A percentile compares a stretch with the other conserved stretches of the same genome.
Evolutionary conservation across 768 basidiomycete species (phyloP).

Genomic region (Kondoa malvinella): DNA sequence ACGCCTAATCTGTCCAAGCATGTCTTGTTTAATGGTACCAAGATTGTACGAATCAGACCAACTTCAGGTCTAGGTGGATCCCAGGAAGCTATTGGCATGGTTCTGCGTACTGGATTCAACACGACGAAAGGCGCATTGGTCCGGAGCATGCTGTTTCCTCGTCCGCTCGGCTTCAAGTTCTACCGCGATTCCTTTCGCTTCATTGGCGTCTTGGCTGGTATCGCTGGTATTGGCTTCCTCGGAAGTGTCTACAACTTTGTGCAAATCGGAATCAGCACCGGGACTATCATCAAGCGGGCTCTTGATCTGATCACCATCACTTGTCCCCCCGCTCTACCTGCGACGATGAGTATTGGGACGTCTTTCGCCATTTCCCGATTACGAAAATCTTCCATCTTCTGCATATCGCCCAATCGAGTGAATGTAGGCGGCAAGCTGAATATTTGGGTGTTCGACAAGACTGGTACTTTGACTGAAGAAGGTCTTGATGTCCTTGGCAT

Average conservation of each 20-base stretch:
- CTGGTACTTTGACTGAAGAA: slow-evolving; percentile 94
- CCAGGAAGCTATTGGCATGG: slow-evolving; percentile 31
- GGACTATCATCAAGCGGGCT: slow-evolving; percentile 40
- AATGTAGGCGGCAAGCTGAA: slow-evolving; percentile 93
- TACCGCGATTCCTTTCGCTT: slow-evolving; percentile 37
- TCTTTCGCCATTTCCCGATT: slow-evolving; percentile 82
- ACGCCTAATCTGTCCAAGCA: slow-evolving; percentile 51
- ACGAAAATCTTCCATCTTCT: slow-evolving; percentile 73
- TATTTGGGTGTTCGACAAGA: slow-evolving; percentile 97
- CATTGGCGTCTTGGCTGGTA: slow-evolving; percentile 74
- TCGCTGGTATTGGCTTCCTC: slow-evolving; percentile 78
- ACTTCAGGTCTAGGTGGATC: slow-evolving; percentile 3
- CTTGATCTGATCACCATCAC: slow-evolving; percentile 92
- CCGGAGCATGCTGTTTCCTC: slow-evolving; percentile 94
- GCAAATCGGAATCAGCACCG: slow-evolving; percentile 53
- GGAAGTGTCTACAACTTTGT: slow-evolving; percentile 84
- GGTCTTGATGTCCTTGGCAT: slow-evolving; percentile 93
- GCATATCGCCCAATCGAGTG: slow-evolving; percentile 87
- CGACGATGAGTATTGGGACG: slow-evolving; percentile 90
- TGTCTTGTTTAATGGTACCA: slow-evolving; percentile 78
- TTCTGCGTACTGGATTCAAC: slow-evolving; percentile 81
- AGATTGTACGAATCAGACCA: slow-evolving; percentile 56
- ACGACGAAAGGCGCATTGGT: slow-evolving; percentile 94
- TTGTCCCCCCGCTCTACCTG: slow-evolving; percentile 90
- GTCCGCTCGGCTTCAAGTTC: slow-evolving; percentile 89